A percentile compares a stretch with the other conserved stretches of the same genome.
phyloP scores from a whole-genome alignment of 805 yeast species.

The Candida vartiovaarae region DNA sequence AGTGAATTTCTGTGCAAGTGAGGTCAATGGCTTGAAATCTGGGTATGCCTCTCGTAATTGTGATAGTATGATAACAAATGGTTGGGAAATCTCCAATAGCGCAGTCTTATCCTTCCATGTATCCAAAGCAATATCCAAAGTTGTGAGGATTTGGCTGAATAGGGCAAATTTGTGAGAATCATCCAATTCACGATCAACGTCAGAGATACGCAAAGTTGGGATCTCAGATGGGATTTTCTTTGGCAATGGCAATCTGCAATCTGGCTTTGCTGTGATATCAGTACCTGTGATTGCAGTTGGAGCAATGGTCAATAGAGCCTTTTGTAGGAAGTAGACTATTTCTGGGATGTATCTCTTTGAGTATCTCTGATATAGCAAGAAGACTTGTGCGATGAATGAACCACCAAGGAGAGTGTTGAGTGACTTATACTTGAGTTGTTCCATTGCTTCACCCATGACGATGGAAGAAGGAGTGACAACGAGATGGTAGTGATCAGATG shows the following conservation, averaged over 20 bases:
- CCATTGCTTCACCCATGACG: constrained; percentile 63
- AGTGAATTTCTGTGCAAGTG: constrained; percentile 36
- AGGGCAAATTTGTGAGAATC: constrained; percentile 17
- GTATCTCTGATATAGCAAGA: constrained; percentile 67
- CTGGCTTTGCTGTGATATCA: constrained; percentile 9
- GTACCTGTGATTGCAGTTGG: constrained; percentile 21
- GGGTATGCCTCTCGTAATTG: constrained; percentile 33
- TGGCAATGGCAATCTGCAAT: constrained; percentile 21
- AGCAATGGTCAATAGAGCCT: constrained; percentile 40
- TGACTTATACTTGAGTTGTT: constrained; percentile 37
- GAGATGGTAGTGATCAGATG: constrained; percentile 92
- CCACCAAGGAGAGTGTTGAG: constrained; percentile 48
- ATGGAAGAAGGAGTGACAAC: constrained; percentile 81
- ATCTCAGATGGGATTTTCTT: constrained; percentile 2
- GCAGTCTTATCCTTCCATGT: constrained; percentile 61
- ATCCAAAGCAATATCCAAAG: constrained; percentile 26
- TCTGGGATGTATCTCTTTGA: constrained; percentile 85
- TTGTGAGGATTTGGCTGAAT: constrained; percentile 24
- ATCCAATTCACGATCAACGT: constrained; percentile 25
- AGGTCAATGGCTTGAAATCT: constrained; percentile 25
- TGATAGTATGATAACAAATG: constrained; percentile 38
- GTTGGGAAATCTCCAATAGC: constrained; percentile 48
- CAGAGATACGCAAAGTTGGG: constrained; percentile 14
- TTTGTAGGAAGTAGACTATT: constrained; percentile 50
- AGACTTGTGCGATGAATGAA: constrained; percentile 54